Evolutionary conservation across 169 alveolate species (phyloP), one percentile per base, ranked within the genome.

Genomic region (Plasmodium relictum): DNA sequence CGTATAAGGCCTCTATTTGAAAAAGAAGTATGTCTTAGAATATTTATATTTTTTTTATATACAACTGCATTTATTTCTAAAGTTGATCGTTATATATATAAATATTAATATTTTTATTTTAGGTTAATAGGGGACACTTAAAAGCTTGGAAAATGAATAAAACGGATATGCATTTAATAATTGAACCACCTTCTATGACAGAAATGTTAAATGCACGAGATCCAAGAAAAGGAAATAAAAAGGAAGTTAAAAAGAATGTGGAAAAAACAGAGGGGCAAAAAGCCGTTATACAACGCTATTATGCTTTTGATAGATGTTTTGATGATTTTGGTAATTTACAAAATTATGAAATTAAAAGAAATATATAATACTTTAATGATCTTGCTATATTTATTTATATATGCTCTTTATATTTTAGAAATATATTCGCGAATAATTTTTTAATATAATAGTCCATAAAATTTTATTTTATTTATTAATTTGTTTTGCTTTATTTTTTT

Each of bases 1-100:
- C 94, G 96, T 56, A 90, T 93, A 89, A 85, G 96, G 54, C 96
- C 96, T 18, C 93, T 93, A 44, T 93, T 93, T 66, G 93, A 92
- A 5, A 93, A 93, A 58, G 96, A 93, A 90, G 96, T 93, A 56
- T 9, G 93, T 52, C 26, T 42, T 71, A 50, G 37, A n/a, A 56
- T 65, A 45, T 59, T 58, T 78, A 2, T 18, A 8, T n/a, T 10
- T 18, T 20, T 56, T 26, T 20, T 4, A 63, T 7, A 37, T 63
- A 9, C 26, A 31, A 16, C 18, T 44, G 63, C 48, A 42, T 4
- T 44, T 39, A 12, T 41, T 39, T 37, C 20, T 10, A 8, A 42
- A 20, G 8, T 24, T 3, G 9, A 20, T 31, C 16, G 22, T 26
- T 26, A 12, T 59, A 8, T 16, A 37, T 86, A 26, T 22, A 59